phyloP scores from a whole-genome alignment of 139 green algal species.

The Pleodorina starrii region DNA sequence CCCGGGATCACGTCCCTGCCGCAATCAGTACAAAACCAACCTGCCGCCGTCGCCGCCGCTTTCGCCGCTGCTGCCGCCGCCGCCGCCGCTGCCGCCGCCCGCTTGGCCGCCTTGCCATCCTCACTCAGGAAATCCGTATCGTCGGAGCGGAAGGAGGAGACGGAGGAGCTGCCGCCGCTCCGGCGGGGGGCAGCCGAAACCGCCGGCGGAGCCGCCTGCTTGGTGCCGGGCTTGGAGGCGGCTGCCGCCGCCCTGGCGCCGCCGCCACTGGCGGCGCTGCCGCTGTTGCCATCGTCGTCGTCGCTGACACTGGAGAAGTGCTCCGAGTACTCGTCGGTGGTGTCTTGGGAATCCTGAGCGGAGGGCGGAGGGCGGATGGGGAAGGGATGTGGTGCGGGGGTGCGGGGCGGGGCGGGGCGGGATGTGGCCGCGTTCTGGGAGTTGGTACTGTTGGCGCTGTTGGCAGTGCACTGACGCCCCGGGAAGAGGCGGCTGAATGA shows the following conservation, averaged over 20 bases:
- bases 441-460: too few relatives aligned
- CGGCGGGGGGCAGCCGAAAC: not conserved
- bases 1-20: too few relatives aligned
- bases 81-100: not conserved
- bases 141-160: slow-evolving; percentile 7
- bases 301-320: not conserved
- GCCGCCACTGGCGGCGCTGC: not conserved
- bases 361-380: too few relatives aligned
- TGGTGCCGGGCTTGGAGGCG: not conserved
- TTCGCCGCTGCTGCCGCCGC: not conserved
- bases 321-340: not conserved
- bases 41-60: too few relatives aligned
- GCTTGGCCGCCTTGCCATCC: slow-evolving; percentile 6
- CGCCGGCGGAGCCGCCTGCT: not conserved
- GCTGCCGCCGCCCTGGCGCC: not conserved
- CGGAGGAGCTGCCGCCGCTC: not conserved
- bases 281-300: not conserved
- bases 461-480: too few relatives aligned
- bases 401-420: too few relatives aligned
- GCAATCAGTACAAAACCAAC: too few relatives aligned
- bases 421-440: too few relatives aligned
- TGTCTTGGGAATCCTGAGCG: not conserved
- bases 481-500: too few relatives aligned
- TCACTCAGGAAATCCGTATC: slow-evolving; percentile 29
- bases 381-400: too few relatives aligned